Conservation (phyloP, 2,329 filamentous ascomycete genomes). For the Aspergillus quadricinctus region DNA sequence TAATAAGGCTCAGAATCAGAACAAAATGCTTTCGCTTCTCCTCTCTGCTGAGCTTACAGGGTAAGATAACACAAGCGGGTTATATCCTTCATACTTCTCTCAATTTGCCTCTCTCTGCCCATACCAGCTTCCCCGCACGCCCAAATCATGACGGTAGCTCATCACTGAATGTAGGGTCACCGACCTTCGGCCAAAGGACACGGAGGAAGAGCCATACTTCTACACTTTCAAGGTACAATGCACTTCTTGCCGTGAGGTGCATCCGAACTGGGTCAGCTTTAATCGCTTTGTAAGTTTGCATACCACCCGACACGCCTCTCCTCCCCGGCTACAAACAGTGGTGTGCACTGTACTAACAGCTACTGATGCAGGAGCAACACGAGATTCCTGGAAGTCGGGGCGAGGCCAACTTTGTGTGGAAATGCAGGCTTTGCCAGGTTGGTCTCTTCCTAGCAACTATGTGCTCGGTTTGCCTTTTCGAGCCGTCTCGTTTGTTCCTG, state of each 20-base stretch:
- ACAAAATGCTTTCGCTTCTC: constrained; percentile 37
- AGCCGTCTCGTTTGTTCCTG: not conserved
- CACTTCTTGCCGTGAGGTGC: constrained; percentile 90
- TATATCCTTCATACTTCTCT: not conserved
- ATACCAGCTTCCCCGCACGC: constrained; percentile 14
- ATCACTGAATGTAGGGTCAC: constrained; percentile 63
- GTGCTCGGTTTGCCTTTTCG: not conserved
- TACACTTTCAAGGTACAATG: constrained; percentile 98
- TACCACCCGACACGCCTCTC: not conserved
- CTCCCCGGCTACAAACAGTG: not conserved
- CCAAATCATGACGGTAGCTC: constrained; percentile 1
- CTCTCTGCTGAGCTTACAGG: constrained; percentile 36
- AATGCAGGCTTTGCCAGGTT: constrained; percentile 96
- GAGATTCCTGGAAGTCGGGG: constrained; percentile 90
- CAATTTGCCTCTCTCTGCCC: not conserved
- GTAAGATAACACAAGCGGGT: constrained; percentile 18
- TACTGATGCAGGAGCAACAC: constrained; percentile 65
- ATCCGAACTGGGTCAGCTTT: constrained; percentile 80
- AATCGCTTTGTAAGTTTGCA: constrained; percentile 71
- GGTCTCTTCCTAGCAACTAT: constrained; percentile 13
- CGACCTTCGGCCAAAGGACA: constrained; percentile 80
- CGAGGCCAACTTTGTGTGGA: constrained; percentile 99
- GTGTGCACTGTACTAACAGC: not conserved
- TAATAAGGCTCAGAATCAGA: not conserved
- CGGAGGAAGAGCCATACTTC: constrained; percentile 77